phyloP scores from a whole-genome alignment of 352 stramenopile genomes.

The Phytophthora kernoviae region DNA sequence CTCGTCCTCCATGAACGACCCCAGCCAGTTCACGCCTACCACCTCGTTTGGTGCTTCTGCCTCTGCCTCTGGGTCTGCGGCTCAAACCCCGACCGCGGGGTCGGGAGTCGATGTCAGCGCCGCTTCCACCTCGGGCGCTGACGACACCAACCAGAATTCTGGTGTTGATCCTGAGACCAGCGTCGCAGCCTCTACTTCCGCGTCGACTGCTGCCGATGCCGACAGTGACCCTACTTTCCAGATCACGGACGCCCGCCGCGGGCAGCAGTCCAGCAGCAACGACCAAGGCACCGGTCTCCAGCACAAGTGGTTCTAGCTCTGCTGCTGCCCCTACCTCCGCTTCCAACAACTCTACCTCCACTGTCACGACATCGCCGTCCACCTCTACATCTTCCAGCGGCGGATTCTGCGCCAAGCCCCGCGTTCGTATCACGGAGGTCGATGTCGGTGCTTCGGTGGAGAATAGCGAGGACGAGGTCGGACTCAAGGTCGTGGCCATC shows the following conservation, averaged over 20 bases:
- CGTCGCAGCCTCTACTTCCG: not conserved
- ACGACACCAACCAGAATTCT: constrained; percentile 12
- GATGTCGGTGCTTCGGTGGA: constrained; percentile 39
- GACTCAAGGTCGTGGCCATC: constrained; percentile 52
- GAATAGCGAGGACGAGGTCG: constrained; percentile 50
- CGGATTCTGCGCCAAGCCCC: constrained; percentile 41
- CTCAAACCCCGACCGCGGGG: constrained; percentile 2
- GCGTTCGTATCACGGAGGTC: constrained; percentile 42
- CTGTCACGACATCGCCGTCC: constrained; percentile 6
- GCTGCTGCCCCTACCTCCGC: constrained; percentile 1
- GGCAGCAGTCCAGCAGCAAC: not conserved
- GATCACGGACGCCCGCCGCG: constrained; percentile 1
- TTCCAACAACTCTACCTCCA: constrained; percentile 6
- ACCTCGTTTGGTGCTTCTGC: not conserved
- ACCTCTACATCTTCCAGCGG: constrained; percentile 14
- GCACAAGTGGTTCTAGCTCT: not conserved
- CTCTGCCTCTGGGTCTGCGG: not conserved
- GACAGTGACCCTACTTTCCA: constrained; percentile 8
- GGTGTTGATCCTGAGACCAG: constrained; percentile 11
- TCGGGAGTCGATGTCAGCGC: constrained; percentile 12
- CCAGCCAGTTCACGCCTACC: constrained; percentile 3
- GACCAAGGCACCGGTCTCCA: constrained; percentile 9
- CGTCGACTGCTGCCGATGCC: not conserved
- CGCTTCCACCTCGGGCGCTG: constrained; percentile 2
- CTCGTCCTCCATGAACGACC: constrained; percentile 1